These are phyloP conservation scores for Sporothrix variecibatus DNA, from an alignment of 2,329 filamentous ascomycete genomes.

Conservation along the genomic window DNA sequence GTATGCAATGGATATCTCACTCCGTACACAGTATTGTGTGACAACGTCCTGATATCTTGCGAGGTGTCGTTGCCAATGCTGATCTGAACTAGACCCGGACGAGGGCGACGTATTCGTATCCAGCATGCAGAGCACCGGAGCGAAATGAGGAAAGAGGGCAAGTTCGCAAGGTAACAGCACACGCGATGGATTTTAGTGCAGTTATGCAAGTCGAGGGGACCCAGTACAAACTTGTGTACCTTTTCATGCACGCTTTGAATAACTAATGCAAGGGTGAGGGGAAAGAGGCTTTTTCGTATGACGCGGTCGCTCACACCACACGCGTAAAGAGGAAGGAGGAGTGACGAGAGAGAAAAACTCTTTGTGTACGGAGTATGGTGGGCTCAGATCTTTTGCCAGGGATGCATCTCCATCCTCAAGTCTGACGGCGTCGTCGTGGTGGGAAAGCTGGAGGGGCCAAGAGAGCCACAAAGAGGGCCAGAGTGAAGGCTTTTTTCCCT, in stretches of 20 bases:
- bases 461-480: background rate
- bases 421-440: constrained; percentile 1
- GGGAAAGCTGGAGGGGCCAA: background rate
- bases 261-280: constrained; percentile 30
- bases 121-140: background rate
- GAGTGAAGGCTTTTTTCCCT: background rate
- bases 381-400: background rate
- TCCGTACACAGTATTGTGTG: background rate
- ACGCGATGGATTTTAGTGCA: constrained; percentile 17
- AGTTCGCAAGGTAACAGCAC: background rate
- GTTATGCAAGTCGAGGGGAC: constrained; percentile 24
- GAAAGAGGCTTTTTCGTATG: constrained; percentile 16
- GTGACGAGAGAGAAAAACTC: background rate
- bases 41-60: background rate
- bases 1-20: background rate
- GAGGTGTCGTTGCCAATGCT: background rate
- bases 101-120: constrained; percentile 11
- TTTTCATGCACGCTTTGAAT: constrained; percentile 25
- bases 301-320: constrained; percentile 17
- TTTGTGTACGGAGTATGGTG: background rate
- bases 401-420: background rate
- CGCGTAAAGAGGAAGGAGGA: constrained; percentile 12
- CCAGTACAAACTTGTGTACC: constrained; percentile 19
- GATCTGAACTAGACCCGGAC: background rate
- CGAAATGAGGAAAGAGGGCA: background rate